phyloP scores from a whole-genome alignment of 257 asterid genomes.

The Solanum tarapatanum region DNA sequence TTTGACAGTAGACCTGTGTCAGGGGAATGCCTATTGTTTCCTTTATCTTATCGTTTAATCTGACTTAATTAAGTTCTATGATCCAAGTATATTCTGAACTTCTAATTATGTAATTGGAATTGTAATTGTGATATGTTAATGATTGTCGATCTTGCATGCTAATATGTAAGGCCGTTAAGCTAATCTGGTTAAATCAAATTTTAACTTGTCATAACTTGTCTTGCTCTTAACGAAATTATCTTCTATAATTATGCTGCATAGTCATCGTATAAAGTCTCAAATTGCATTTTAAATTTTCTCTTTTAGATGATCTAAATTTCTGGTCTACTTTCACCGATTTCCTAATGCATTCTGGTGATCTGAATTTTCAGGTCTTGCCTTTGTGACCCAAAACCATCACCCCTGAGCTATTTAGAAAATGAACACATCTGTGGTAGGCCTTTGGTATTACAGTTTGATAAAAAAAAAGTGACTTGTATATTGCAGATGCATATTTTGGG shows the following conservation, averaged over 20 bases:
- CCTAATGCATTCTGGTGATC: not conserved
- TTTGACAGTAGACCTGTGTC: not conserved
- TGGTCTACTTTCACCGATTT: not conserved
- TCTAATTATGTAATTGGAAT: not conserved
- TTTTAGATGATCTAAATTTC: not conserved
- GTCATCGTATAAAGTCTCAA: not conserved
- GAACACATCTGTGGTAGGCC: slow-evolving; percentile 99
- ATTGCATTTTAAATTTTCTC: not conserved
- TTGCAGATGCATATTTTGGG: slow-evolving; percentile 95
- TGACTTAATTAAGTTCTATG: not conserved
- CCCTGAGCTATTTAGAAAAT: slow-evolving; percentile 46
- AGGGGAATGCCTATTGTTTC: not conserved
- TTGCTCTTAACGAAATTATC: not conserved
- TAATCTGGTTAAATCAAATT: not conserved
- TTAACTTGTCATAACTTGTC: not conserved
- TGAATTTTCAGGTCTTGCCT: slow-evolving; percentile 48
- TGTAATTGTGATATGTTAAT: not conserved
- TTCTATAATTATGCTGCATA: not conserved
- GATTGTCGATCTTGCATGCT: not conserved
- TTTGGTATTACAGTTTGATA: slow-evolving; percentile 73
- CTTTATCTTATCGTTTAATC: not conserved
- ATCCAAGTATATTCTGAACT: not conserved
- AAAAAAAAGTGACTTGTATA: slow-evolving; percentile 60
- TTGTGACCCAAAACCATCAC: slow-evolving; percentile 65
- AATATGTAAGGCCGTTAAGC: not conserved